phyloP scores from a whole-genome alignment of 495 filamentous ascomycete genomes.

The Tetracladium marchalianum region DNA sequence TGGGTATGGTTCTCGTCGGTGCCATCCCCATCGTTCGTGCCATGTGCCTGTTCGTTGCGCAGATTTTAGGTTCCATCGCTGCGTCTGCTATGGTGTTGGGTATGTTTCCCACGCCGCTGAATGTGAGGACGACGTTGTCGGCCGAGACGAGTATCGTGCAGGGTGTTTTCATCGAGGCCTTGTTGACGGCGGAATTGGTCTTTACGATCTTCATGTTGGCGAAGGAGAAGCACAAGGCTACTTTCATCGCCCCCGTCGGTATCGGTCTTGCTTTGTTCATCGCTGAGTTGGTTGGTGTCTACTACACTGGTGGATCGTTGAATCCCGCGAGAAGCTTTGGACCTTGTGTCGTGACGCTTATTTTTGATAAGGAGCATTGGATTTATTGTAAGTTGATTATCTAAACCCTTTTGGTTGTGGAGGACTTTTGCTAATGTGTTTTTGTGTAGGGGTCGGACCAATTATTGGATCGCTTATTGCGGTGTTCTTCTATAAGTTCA shows the following conservation, averaged over 20 bases:
- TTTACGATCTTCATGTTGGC: constrained; percentile 50
- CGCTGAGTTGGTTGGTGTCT: constrained; percentile 45
- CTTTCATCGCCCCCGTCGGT: constrained; percentile 40
- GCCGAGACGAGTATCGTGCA: constrained; percentile 31
- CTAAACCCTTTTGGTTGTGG: constrained; percentile 1
- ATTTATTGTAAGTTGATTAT: constrained; percentile 40
- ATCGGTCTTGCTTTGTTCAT: constrained; percentile 43
- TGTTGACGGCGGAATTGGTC: constrained; percentile 40
- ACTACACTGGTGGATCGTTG: constrained; percentile 61
- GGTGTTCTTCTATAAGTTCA: constrained; percentile 52
- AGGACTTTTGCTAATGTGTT: constrained; percentile 1
- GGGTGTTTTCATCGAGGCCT: constrained; percentile 48
- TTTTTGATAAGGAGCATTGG: constrained; percentile 62
- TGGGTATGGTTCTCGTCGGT: constrained; percentile 47
- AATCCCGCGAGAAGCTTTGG: constrained; percentile 69
- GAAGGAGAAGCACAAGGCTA: constrained; percentile 41
- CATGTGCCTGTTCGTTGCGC: constrained; percentile 39
- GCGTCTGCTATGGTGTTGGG: constrained; percentile 40
- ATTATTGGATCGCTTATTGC: constrained; percentile 54
- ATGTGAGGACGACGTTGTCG: constrained; percentile 33
- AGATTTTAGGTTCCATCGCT: constrained; percentile 48
- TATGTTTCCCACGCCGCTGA: constrained; percentile 40
- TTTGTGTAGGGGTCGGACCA: constrained; percentile 46
- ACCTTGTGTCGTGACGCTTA: constrained; percentile 51
- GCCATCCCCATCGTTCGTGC: constrained; percentile 40